Base-by-base conservation (phyloP, 352 stramenopile species). In the Pythium chondricola region DNA sequence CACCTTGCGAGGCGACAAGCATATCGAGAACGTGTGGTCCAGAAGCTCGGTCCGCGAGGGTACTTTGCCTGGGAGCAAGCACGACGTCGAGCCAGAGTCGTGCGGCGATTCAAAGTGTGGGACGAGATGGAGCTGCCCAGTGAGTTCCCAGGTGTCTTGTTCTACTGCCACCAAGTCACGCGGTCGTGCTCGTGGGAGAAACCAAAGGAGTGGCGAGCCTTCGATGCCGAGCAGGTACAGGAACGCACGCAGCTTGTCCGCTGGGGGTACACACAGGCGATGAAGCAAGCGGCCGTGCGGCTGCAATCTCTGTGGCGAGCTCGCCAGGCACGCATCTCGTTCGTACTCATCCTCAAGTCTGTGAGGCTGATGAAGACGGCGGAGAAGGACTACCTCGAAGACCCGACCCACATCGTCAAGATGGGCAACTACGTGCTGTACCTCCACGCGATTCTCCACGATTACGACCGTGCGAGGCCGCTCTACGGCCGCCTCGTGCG, bases 391-490 rank as follows among this genome's bases (percentile, higher is more conserved):
- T 92, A 92, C 48, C 47, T 92, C 5, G 65, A 83, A 51, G 79
- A 92, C 17, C 83, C 83, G 6, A 87, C 72, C 3, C 77, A 78
- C 26, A 55, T 94, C 11, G 67, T 72, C 2, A 82, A 80, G 43
- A 80, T 92, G 58, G 76, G 74, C 59, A 94, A 94, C 55, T 94
- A 91, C 48, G 71, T 83, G 52, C 48, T 94, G 16, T 94, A 75
- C 22, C 47, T 94, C 17, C 81, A 93, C 56, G 74, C 79, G 6
- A 74, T 92, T 31, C 38, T 56, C 24, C 75, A 91, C 37, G 83
- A 92, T 38, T 92, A 93, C 56, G 81, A 88, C 13, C 78, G 79
- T 13, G 83, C 83, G 9, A 48, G 81, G 11, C 77, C 74, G 1
- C 38, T 94, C 16, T 94, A 91, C 37, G 68, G 57, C 2, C 61